Evolutionary conservation across 2,329 filamentous ascomycete genomes (phyloP), one percentile per base, ranked within the genome.

Genomic region (Scytalidium lignicola): DNA sequence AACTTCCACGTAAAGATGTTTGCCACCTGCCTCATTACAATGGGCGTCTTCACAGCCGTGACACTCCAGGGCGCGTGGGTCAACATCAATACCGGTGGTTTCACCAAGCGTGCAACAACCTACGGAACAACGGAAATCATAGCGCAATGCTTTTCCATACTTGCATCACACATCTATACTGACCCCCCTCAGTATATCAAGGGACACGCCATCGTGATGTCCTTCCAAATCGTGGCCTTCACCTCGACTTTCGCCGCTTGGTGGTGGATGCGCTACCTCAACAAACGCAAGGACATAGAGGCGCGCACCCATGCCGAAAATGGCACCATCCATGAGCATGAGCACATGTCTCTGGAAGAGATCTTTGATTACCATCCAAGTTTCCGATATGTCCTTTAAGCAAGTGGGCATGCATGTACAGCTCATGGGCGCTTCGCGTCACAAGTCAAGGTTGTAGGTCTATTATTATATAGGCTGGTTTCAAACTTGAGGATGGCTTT

Each of bases 21-120:
- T 37, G 32, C 12, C 5, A 37, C 32, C 32, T 37, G 32, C 15
- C 32, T 37, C 15, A 37, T 37, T 13, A 37, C 32, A 37, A 37
- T 37, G 32, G 49, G 49, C 15, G 32, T 37, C 10, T 37, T 37
- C 15, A 5, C 32, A 5, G 10, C 32, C 10, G 32, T 37, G 10
- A 37, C 32, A 4, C 32, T 37, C 32, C 10, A 15, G 32, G 32
- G 32, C n/a, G 32, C 32, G 7, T 37, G 32, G 32, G 32, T 37
- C 7, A 37, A 37, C 15, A 37, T 37, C 32, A 37, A 37, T 13
- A 51, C 43, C 5, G 32, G 32, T 37, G 32, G 32, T 13, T 37
- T 37, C 32, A 37, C 32, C 32, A 37, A 37, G n/a, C 49, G 49
- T 43, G 49, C 46, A 12, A 44, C 46, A 7, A 37, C 32, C n/a